Evolutionary conservation across 2,329 filamentous ascomycete species (phyloP), one percentile per base, ranked within the genome.

Genomic region (Aspergillus fijiensis): DNA sequence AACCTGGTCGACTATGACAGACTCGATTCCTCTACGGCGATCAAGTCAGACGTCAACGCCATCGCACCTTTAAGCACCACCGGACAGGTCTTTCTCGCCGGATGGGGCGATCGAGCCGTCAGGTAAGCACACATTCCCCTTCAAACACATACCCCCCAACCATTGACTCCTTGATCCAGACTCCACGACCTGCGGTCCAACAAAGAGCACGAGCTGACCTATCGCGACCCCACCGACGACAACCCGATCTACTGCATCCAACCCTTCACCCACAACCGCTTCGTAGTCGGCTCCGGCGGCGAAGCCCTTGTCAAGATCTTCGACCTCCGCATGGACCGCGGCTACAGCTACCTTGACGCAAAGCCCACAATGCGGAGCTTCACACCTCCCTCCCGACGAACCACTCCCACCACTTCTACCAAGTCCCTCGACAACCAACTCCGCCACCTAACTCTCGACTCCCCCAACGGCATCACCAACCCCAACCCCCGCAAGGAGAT

Each of bases 221-320:
- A 83, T 69, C 72, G 72, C 64, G 85, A 88, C 66, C 76, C 80
- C 1, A 83, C 84, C 3, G 85, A 88, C 64, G 78, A 82, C 61
- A 83, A 82, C 19, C 77, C 84, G 0, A 80, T 87, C 6, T 87
- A 87, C 67, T 84, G 84, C 21, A 77, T 89, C 16, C 79, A 84
- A 1, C 74, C 82, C 0, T 81, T 87, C 54, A 84, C 84, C 2
- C 79, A 80, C 21, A 82, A 87, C 64, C 78, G 80, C 2, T 81
- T 89, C 57, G 69, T 87, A 9, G 83, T 81, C 11, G 86, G 86
- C 25, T 80, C 81, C 1, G 81, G 82, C 3, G 79, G 82, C 52
- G 83, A 88, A 69, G 82, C 80, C 49, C 77, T 87, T 54, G 73
- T 89, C 49, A 88, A 88, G 65, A 75, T 87, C 4, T 89, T 87